phyloP scores from a whole-genome alignment of 169 alveolate genomes.

The Hepatocystis sp. region DNA sequence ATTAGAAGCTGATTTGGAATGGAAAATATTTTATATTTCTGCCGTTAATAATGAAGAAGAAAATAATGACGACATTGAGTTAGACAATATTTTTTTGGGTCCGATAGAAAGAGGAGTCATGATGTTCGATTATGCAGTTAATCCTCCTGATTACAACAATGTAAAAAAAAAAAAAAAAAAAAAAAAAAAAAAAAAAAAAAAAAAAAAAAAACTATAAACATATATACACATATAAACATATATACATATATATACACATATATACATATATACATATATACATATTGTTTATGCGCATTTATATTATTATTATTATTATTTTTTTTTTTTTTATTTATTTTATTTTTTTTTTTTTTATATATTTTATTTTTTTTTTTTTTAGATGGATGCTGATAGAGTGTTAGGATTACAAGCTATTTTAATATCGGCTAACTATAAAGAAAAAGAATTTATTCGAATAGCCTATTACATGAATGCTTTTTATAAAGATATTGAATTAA shows the following conservation, averaged over 20 bases:
- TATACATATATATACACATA: too few relatives aligned
- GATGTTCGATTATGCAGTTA: slow-evolving; percentile 93
- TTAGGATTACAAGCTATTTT: slow-evolving; percentile 98
- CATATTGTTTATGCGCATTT: too few relatives aligned
- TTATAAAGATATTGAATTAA: slow-evolving; percentile 93
- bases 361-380: background rate
- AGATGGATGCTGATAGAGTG: slow-evolving; percentile 87
- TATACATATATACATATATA: too few relatives aligned
- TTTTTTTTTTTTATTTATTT: background rate
- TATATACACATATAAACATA: too few relatives aligned
- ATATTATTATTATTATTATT: background rate
- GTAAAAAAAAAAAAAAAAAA: too few relatives aligned
- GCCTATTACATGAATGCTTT: slow-evolving; percentile 97
- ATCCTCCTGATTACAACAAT: slow-evolving; percentile 94
- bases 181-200: too few relatives aligned
- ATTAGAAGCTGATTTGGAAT: slow-evolving; percentile 93
- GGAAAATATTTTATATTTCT: slow-evolving; percentile 91
- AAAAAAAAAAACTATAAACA: too few relatives aligned
- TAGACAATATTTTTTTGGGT: slow-evolving; percentile 96
- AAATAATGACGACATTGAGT: slow-evolving; percentile 92
- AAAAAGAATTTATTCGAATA: slow-evolving; percentile 96
- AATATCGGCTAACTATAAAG: slow-evolving; percentile 94
- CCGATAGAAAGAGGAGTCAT: slow-evolving; percentile 94
- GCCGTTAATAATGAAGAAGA: slow-evolving; percentile 81
- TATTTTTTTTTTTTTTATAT: background rate